Base-by-base conservation (phyloP, 352 stramenopile species). In the Phytophthora foliorum region DNA sequence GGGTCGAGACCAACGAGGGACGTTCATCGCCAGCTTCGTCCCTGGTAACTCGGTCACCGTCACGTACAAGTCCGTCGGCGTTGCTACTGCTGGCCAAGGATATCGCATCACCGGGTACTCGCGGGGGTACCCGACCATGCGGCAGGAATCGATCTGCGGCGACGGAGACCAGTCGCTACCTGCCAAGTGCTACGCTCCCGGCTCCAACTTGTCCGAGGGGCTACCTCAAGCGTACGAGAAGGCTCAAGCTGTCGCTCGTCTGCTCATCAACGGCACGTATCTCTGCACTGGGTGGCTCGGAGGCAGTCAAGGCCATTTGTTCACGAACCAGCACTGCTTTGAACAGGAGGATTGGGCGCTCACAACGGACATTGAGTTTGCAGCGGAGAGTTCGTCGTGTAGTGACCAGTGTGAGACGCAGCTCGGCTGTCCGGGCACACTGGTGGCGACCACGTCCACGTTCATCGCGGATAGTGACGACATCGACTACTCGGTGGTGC, bases 261-360 rank as follows among this genome's bases (percentile, higher is more conserved):
- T 94, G n/a, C 32, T 90, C 3, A 86, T 94, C 45, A 77, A 84
- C 45, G 81, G 81, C 17, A 67, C 64, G 4, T 72, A 63, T 39
- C 32, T 87, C 45, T 93, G 85, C 60, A 91, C 85, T 2, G 85
- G 85, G 10, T 93, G 82, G 75, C 80, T 93, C 17, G 67, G 48
- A 27, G 85, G 81, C 16, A 90, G 70, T 42, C 74, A 89, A 32
- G 80, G 80, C 2, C 82, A 94, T 61, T 21, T 94, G n/a, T 75
- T 92, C 67, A 92, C 86, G 8, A 92, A 92, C 72, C 63, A 84
- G 19, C 84, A 93, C 66, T 93, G 82, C 61, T 90, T 90, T 39
- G 53, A 76, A 16, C 29, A 67, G 21, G 52, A 68, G 32, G 63
- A 66, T 1, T 60, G 70, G 53, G 79, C 73, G 0, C 51, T 63